Evolutionary conservation across 192 early-diverging fungal genomes (phyloP).

Genomic region (Physocladia obscura): DNA sequence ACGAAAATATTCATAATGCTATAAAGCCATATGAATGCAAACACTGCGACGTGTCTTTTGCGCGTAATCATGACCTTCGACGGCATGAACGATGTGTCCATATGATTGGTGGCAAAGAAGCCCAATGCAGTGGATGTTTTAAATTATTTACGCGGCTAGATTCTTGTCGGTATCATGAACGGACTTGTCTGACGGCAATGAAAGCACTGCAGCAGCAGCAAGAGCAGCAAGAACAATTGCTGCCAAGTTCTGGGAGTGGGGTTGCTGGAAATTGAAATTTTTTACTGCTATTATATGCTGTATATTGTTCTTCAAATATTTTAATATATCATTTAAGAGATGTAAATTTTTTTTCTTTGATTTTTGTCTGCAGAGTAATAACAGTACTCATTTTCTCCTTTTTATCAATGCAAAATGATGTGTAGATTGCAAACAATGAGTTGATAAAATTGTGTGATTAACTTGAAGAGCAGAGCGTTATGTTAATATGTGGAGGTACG

Average conservation of each 20-base stretch:
- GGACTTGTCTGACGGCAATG: not conserved
- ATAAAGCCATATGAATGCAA: conserved; percentile 4
- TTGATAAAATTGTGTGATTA: too few species aligned
- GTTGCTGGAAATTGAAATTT: not conserved
- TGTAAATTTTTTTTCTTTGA: not conserved
- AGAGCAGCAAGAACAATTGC: not conserved
- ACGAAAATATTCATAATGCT: not conserved
- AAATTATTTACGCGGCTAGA: conserved; percentile 1
- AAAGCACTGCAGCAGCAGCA: too few species aligned
- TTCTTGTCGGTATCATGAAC: conserved; percentile 3
- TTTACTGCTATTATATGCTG: not conserved
- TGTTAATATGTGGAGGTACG: too few species aligned
- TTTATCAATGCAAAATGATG: too few species aligned
- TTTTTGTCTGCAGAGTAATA: not conserved
- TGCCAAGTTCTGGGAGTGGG: not conserved
- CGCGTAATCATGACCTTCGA: conserved; percentile 20
- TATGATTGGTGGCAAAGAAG: not conserved
- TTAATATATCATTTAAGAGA: not conserved
- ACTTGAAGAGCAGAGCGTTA: too few species aligned
- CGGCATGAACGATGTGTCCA: conserved; percentile 11
- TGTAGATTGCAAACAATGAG: too few species aligned
- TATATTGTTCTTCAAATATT: not conserved
- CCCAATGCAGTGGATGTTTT: not conserved
- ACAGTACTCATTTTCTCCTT: too few species aligned
- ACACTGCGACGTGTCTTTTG: not conserved